Conservation (phyloP, 345 rosid genomes). For the Rhodomyrtus tomentosa region DNA sequence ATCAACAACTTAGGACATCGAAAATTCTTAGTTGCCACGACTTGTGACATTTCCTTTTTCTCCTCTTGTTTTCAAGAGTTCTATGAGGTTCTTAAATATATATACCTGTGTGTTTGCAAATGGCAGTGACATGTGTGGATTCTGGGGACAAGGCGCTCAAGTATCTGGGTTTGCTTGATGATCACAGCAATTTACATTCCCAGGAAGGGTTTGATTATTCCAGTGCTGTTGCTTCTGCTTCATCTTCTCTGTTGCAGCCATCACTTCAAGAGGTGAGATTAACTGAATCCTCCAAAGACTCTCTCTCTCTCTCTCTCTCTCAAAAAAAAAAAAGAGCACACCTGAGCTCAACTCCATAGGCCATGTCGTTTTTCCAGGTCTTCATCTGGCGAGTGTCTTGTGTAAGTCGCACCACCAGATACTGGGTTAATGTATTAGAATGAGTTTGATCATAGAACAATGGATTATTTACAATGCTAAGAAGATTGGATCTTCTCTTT, state of each 20-base stretch:
- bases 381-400: not conserved
- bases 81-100: not conserved
- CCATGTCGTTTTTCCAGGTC: not conserved
- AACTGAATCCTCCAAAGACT: not conserved
- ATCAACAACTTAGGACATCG: not conserved
- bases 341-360: not conserved
- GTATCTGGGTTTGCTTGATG: slow-evolving; percentile 31
- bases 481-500: not conserved
- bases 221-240: not conserved
- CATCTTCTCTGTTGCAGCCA: not conserved
- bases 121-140: slow-evolving; percentile 44
- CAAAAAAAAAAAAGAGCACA: not conserved
- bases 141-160: slow-evolving; percentile 50
- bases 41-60: not conserved
- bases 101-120: not conserved
- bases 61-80: not conserved
- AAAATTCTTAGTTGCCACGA: not conserved
- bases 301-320: not conserved
- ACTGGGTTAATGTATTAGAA: not conserved
- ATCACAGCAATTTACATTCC: slow-evolving; percentile 2
- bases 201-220: not conserved
- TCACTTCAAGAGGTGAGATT: not conserved
- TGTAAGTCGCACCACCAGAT: not conserved
- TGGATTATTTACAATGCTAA: not conserved
- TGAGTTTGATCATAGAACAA: not conserved